These are phyloP conservation scores for Stachybotrys elegans DNA, from an alignment of 2,329 filamentous ascomycete species.

Conservation along the genomic window DNA sequence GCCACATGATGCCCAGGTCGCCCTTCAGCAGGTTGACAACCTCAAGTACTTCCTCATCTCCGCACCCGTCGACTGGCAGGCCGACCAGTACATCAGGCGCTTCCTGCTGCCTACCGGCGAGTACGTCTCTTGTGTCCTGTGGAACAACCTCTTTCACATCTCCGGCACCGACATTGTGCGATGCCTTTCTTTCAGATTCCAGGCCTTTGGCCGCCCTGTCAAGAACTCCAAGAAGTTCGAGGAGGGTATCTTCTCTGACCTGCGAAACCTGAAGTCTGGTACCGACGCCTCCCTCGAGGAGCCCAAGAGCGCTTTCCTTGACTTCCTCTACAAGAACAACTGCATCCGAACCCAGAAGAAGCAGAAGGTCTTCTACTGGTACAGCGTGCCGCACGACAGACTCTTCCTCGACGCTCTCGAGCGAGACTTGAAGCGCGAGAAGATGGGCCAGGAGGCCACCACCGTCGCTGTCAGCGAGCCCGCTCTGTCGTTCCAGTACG, in stretches of 20 bases:
- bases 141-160: constrained; percentile 99
- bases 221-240: constrained; percentile 99
- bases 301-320: constrained; percentile 95
- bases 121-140: constrained; percentile 97
- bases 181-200: constrained; percentile 96
- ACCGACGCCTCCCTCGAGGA: constrained; percentile 98
- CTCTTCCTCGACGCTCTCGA: constrained; percentile 96
- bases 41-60: constrained; percentile 99
- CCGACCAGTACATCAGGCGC: constrained; percentile 91
- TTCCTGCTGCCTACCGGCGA: constrained; percentile 96
- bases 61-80: constrained; percentile 94
- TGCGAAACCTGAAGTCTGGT: constrained; percentile 96
- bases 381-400: constrained; percentile 95
- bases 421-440: constrained; percentile 96
- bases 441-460: constrained; percentile 98
- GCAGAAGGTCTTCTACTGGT: constrained; percentile 99
- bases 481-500: constrained; percentile 96
- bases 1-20: constrained; percentile 93
- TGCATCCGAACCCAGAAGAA: constrained; percentile 99
- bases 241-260: constrained; percentile 97
- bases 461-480: constrained; percentile 96
- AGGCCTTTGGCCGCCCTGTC: constrained; percentile 94
- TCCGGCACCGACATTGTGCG: constrained; percentile 98
- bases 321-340: constrained; percentile 99
- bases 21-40: constrained; percentile 97